A percentile compares a stretch with the other conserved stretches of the same genome.
Evolutionary conservation across 2,329 filamentous ascomycete genomes (phyloP).

Genomic region (Sclerotinia borealis): DNA sequence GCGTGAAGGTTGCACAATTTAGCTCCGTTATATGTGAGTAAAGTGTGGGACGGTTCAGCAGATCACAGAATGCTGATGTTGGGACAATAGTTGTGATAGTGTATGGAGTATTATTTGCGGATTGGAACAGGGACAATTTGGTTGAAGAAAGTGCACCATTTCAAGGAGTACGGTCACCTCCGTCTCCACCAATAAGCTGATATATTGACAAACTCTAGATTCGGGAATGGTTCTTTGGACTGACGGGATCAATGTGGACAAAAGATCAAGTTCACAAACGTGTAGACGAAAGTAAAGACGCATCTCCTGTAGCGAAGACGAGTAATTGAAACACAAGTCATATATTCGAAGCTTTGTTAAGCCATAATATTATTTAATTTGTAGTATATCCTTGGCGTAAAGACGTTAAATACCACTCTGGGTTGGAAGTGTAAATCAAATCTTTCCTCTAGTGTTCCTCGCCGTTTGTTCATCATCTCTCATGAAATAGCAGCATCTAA

Average conservation of each 20-base stretch:
- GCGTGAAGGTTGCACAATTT: conserved; percentile 55
- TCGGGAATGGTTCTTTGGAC: conserved; percentile 37
- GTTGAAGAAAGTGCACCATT: conserved; percentile 40
- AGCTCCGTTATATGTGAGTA: conserved; percentile 29
- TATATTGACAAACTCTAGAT: conserved; percentile 32
- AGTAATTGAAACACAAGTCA: conserved; percentile 12
- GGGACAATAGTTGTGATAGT: conserved; percentile 41
- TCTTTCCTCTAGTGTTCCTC: not conserved
- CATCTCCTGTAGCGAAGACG: conserved; percentile 19
- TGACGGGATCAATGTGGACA: conserved; percentile 33
- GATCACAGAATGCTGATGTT: conserved; percentile 4
- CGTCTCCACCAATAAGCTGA: too few species aligned
- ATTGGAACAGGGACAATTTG: conserved; percentile 39
- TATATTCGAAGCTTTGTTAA: not conserved
- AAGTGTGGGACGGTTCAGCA: not conserved
- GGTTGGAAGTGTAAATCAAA: not conserved
- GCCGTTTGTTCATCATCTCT: not conserved
- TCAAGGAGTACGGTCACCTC: conserved; percentile 40
- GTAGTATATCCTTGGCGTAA: conserved; percentile 4
- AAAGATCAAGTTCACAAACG: conserved; percentile 24
- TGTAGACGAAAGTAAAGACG: conserved; percentile 16
- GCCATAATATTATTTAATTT: not conserved
- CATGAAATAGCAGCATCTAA: not conserved
- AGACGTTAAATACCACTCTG: conserved; percentile 10
- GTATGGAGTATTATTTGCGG: conserved; percentile 58